Percentiles rank a stretch among this genome's conserved stretches.
Evolutionary conservation across 306 rosid species (phyloP).

Genomic region (Mimosa pudica): DNA sequence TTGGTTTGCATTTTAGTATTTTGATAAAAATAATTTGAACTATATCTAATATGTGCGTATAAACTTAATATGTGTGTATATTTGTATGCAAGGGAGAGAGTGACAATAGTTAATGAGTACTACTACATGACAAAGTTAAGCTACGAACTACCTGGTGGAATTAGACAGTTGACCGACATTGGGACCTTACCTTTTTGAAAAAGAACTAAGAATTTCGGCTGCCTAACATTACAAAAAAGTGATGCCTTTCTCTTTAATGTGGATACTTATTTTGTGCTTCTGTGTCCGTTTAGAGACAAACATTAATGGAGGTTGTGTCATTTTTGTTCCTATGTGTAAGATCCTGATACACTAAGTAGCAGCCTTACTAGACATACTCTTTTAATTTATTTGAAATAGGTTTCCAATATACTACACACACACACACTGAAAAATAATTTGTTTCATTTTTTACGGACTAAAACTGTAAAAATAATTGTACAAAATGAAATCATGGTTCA

Average conservation of each 20-base stretch:
- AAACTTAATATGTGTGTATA: too few relatives aligned
- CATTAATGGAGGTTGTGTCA: neutral
- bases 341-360: neutral
- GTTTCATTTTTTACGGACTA: neutral
- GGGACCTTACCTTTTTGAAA: neutral
- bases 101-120: too few relatives aligned
- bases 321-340: neutral
- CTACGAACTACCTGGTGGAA: neutral
- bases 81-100: too few relatives aligned
- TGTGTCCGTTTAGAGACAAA: neutral
- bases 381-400: neutral
- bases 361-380: neutral
- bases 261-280: neutral
- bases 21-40: too few relatives aligned
- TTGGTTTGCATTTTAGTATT: too few relatives aligned
- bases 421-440: too few relatives aligned
- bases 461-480: neutral
- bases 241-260: neutral
- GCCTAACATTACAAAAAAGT: neutral
- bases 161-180: neutral
- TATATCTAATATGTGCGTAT: too few relatives aligned
- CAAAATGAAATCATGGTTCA: neutral
- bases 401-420: neutral
- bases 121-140: too few relatives aligned
- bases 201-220: neutral